Evolutionary conservation across 148 eudicot species (phyloP), one percentile per base, ranked within the genome.

Genomic region (Spergularia bocconei): DNA sequence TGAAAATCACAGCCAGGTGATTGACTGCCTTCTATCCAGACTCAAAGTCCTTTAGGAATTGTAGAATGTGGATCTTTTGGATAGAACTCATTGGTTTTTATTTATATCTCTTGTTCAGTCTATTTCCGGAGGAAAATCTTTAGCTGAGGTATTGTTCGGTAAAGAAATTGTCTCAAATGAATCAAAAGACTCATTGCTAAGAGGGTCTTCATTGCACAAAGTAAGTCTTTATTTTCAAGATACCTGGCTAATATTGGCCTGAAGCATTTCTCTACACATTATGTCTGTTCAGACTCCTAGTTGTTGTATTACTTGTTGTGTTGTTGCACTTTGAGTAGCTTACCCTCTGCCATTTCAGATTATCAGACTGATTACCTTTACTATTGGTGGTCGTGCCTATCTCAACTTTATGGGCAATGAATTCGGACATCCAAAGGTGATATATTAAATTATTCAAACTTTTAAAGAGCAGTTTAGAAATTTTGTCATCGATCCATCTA

Each of bases 321-420:
- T 6, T 60, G 56, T 13, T 66, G 11, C 36, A 66, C 9, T 51
- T 29, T 74, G 56, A 61, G 50, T 23, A 70, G 38, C 63, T 21
- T 65, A 57, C 52, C 52, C 65, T 63, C 55, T 67, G 79, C 54
- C 14, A 69, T 69, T 69, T 59, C 71, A 95, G 99, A 84, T 95
- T 85, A 87, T 92, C 88, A 86, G 97, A 82, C 82, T 95, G 75
- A 92, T 95, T 74, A 90, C 96, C 50, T 92, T 87, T 78, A 86
- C 97, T 38, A 89, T 89, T 64, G 89, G 96, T 69, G 91, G 96
- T 70, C 80, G 72, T 76, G 94, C 99, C 74, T 95, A 95, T 84
- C 92, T 95, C 76, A 95, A 88, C 80, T 92, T 95, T 85, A 95
- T 95, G 97, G 99, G 99, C 73, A 95, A 92, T 78, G 99, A 92